Conservation (phyloP, 805 yeast genomes). For the Priceomyces carsonii region DNA sequence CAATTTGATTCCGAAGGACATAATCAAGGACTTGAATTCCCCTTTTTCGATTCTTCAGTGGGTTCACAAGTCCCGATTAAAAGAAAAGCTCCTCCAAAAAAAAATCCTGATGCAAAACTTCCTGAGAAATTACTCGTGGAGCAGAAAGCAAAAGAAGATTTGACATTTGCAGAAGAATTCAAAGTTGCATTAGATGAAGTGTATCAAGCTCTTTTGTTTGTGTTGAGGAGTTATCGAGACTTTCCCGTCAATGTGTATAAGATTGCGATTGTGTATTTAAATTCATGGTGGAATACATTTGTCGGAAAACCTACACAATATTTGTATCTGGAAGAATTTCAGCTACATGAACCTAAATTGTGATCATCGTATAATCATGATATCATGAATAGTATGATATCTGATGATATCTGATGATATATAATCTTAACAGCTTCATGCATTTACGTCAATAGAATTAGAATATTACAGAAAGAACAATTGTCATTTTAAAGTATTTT, state of each 20-base stretch:
- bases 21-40: slow-evolving; percentile 31
- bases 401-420: too few species aligned
- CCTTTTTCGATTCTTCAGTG: slow-evolving; percentile 24
- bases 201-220: slow-evolving; percentile 60
- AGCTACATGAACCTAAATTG: slow-evolving; percentile 8
- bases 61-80: too few species aligned
- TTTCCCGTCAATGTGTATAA: slow-evolving; percentile 67
- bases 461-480: too few species aligned
- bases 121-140: not conserved
- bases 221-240: slow-evolving; percentile 62
- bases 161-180: slow-evolving; percentile 43
- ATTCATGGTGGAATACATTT: slow-evolving; percentile 70
- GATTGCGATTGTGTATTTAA: slow-evolving; percentile 47
- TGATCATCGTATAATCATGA: too few species aligned
- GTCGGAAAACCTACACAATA: slow-evolving; percentile 52
- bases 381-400: too few species aligned
- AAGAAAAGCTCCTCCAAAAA: slow-evolving; percentile 5
- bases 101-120: not conserved
- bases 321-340: slow-evolving; percentile 5
- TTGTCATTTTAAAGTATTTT: too few species aligned
- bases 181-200: slow-evolving; percentile 53
- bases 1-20: slow-evolving; percentile 36
- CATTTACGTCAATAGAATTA: too few species aligned
- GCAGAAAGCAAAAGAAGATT: not conserved
- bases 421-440: too few species aligned